A percentile compares a stretch with the other conserved stretches of the same genome.
Conservation (phyloP, 495 filamentous ascomycete genomes). For the Thozetella sp. region DNA sequence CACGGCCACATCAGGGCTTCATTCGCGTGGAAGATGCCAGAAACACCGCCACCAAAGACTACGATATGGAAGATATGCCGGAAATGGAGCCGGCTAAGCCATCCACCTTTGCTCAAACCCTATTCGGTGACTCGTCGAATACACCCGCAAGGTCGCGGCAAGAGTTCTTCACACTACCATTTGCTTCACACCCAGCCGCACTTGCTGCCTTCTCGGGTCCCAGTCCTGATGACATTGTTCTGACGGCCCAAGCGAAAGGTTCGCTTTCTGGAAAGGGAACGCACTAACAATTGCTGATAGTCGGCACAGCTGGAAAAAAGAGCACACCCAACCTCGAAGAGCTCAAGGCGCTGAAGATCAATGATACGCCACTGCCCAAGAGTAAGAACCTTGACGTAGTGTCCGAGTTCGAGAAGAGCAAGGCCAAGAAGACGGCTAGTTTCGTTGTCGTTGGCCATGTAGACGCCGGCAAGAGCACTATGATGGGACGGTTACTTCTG, state of each 20-base stretch:
- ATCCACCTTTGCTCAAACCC: constrained; percentile 70
- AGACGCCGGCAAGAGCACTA: constrained; percentile 94
- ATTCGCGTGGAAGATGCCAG: background rate
- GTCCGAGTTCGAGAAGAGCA: constrained; percentile 74
- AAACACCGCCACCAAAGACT: background rate
- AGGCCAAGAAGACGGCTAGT: constrained; percentile 79
- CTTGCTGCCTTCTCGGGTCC: constrained; percentile 78
- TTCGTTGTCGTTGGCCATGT: constrained; percentile 99
- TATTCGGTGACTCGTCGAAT: constrained; percentile 51
- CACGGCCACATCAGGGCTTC: constrained; percentile 2
- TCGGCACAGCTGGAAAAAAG: constrained; percentile 46
- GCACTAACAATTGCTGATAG: constrained; percentile 41
- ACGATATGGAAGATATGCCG: background rate
- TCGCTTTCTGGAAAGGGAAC: constrained; percentile 49
- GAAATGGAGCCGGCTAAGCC: constrained; percentile 28
- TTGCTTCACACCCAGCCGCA: constrained; percentile 31
- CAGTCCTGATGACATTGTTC: constrained; percentile 91
- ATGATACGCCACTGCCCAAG: constrained; percentile 71
- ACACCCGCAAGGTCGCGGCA: constrained; percentile 31
- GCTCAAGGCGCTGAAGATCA: constrained; percentile 63
- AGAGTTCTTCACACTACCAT: constrained; percentile 52
- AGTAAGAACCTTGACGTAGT: constrained; percentile 88
- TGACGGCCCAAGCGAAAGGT: constrained; percentile 91
- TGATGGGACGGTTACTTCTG: constrained; percentile 93
- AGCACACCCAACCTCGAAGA: constrained; percentile 38